Percentiles rank a stretch among this genome's conserved stretches.
Conservation (phyloP, 345 rosid species). For the Rubroshorea leprosula region DNA sequence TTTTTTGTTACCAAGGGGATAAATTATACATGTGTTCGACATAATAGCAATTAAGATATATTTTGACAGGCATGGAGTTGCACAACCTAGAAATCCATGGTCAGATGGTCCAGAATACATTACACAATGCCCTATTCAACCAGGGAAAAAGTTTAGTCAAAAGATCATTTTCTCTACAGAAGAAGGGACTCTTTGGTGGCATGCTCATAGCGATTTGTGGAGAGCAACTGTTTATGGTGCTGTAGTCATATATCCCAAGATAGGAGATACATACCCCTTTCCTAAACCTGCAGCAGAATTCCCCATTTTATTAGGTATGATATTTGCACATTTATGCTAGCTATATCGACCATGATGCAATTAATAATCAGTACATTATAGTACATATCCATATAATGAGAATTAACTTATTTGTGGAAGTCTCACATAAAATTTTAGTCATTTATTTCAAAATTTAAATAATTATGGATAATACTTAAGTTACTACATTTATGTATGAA, state of each 20-base stretch:
- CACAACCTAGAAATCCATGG: constrained; percentile 32
- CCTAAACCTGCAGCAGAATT: constrained; percentile 28
- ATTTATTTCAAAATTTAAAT: no score
- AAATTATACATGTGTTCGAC: no score
- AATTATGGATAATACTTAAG: no score
- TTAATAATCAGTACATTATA: no score
- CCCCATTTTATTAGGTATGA: constrained; percentile 13
- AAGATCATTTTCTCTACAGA: constrained; percentile 21
- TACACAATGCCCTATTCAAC: constrained; percentile 36
- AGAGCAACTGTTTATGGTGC: constrained; percentile 30
- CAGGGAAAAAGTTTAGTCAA: constrained; percentile 22
- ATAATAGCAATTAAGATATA: no score
- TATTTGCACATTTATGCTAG: no score
- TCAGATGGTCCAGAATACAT: constrained; percentile 38
- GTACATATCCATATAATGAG: no score
- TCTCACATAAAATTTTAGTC: no score
- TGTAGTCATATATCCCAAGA: constrained; percentile 1
- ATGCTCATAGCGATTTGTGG: constrained; percentile 35
- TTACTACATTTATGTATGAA: no score
- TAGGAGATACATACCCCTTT: constrained; percentile 23
- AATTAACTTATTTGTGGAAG: no score
- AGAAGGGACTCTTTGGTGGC: constrained; percentile 44
- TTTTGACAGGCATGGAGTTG: constrained; percentile 46
- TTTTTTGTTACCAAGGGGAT: no score
- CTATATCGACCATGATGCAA: no score